Conservation (phyloP, 169 alveolate genomes). For the Perkinsus marinus region DNA sequence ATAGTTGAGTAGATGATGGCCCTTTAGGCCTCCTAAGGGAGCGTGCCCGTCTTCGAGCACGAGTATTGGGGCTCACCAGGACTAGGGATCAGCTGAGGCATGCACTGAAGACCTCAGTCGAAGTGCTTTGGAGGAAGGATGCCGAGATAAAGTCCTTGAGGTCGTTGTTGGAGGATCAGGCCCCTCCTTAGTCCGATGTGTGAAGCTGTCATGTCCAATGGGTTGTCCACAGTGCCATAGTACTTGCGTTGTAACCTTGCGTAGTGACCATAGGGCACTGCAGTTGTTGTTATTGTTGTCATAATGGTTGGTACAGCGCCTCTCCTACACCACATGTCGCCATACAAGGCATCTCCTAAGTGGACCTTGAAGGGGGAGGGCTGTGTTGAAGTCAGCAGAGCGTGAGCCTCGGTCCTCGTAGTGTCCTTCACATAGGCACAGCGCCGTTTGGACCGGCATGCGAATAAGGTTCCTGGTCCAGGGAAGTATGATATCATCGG, state of each 20-base stretch:
- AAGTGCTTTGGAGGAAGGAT: neutral
- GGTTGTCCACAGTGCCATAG: neutral
- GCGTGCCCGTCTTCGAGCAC: neutral
- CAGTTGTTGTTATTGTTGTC: neutral
- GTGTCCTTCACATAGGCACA: neutral
- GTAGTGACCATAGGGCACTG: neutral
- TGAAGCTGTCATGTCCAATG: neutral
- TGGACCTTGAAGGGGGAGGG: neutral
- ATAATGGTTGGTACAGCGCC: neutral
- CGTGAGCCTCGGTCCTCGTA: no score
- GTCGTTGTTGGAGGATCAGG: neutral
- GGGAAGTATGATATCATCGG: neutral
- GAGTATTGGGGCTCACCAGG: neutral
- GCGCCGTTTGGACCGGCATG: neutral
- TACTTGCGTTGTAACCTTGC: neutral
- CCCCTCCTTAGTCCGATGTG: no score
- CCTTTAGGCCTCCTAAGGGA: neutral
- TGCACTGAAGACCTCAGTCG: neutral
- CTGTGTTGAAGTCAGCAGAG: neutral
- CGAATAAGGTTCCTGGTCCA: neutral
- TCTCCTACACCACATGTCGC: neutral
- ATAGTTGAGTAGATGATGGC: no score
- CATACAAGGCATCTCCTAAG: neutral
- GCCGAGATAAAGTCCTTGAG: neutral
- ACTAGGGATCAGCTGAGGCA: neutral